Conservation (phyloP, 768 basidiomycete genomes). For the Rhodotorula sphaerocarpa region DNA sequence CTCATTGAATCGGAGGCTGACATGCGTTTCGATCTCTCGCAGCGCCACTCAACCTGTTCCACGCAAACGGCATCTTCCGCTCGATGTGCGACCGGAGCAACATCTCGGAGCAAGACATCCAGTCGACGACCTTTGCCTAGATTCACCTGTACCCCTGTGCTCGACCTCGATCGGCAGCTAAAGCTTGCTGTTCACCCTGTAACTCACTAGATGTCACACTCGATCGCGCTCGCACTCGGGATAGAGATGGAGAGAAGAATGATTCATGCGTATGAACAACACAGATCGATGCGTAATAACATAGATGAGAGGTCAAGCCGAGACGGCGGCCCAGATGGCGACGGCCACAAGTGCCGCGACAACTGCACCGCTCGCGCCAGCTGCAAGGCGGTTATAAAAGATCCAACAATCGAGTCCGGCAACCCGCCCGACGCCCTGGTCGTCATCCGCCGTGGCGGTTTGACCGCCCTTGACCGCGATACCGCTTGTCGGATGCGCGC, state of each 20-base stretch:
- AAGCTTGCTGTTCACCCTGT: no score
- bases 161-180: no score
- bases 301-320: no score
- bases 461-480: background rate
- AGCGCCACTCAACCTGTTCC: conserved; percentile 50
- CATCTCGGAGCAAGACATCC: conserved; percentile 51
- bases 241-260: no score
- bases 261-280: no score
- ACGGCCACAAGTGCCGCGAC: conserved; percentile 12
- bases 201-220: no score
- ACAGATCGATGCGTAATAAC: no score
- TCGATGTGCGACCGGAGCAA: conserved; percentile 56
- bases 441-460: background rate
- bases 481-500: background rate
- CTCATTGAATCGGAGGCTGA: no score
- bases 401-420: conserved; percentile 30
- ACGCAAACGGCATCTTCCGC: conserved; percentile 52
- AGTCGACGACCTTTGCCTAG: conserved; percentile 18
- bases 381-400: conserved; percentile 22
- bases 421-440: no score
- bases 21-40: no score
- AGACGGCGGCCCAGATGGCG: conserved; percentile 27
- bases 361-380: conserved; percentile 6
- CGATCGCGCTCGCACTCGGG: no score
- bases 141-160: no score